A percentile compares a stretch with the other conserved stretches of the same genome.
These are phyloP conservation scores for Apiospora malaysiana DNA, from an alignment of 2,329 filamentous ascomycete species.

Conservation along the genomic window DNA sequence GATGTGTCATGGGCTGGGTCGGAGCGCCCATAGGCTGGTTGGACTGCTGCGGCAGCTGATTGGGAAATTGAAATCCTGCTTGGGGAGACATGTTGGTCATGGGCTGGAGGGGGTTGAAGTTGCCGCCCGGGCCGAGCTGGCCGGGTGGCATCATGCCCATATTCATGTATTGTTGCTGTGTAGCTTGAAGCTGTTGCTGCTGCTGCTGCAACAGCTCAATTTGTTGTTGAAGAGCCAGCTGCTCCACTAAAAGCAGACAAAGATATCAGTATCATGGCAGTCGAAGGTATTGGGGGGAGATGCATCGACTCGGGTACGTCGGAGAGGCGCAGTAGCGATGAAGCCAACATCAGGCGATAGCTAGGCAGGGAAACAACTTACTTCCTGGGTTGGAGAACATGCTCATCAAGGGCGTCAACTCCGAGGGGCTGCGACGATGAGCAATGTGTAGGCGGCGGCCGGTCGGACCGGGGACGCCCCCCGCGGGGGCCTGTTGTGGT, in stretches of 20 bases:
- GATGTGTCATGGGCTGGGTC: conserved; percentile 82
- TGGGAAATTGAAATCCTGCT: conserved; percentile 87
- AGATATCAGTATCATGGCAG: conserved; percentile 31
- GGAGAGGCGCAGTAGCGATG: not conserved
- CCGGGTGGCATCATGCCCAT: conserved; percentile 93
- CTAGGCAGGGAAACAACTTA: conserved; percentile 50
- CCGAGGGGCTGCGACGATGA: conserved; percentile 94
- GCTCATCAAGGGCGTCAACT: conserved; percentile 97
- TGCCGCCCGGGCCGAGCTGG: conserved; percentile 75
- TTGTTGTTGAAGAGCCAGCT: conserved; percentile 96
- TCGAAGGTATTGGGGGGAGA: conserved; percentile 10
- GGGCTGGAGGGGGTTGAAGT: conserved; percentile 79
- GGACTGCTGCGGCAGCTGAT: conserved; percentile 72
- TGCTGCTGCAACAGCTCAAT: conserved; percentile 97
- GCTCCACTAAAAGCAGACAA: conserved; percentile 74
- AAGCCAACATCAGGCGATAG: not conserved
- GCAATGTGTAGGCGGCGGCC: conserved; percentile 96
- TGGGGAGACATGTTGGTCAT: conserved; percentile 81
- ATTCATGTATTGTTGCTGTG: conserved; percentile 96
- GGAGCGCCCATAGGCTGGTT: conserved; percentile 77
- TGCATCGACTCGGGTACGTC: conserved; percentile 12
- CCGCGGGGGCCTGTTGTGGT: conserved; percentile 54
- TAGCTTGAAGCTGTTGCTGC: conserved; percentile 95
- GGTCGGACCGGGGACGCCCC: conserved; percentile 72
- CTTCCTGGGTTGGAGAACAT: conserved; percentile 73